Evolutionary conservation across 495 filamentous ascomycete genomes (phyloP).

Genomic region (Daldinia vernicosa): DNA sequence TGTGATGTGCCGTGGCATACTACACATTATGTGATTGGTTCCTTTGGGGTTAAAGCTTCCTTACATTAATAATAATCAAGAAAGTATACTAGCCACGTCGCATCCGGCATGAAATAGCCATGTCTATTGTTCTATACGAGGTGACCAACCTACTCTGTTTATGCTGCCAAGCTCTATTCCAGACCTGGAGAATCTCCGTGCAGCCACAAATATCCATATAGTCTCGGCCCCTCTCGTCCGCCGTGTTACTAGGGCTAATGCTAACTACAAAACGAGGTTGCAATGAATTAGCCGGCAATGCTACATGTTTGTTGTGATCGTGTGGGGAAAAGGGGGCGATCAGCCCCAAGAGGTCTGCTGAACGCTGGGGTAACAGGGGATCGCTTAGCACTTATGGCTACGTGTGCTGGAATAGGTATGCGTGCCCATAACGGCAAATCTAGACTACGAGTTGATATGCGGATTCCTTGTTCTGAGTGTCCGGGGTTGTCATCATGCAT

Average conservation of each 20-base stretch:
- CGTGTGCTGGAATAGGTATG: conserved; percentile 7
- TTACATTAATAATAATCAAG: background rate
- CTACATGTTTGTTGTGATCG: conserved; percentile 25
- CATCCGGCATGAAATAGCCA: background rate
- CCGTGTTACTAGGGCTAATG: background rate
- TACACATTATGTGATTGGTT: background rate
- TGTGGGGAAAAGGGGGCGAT: conserved; percentile 27
- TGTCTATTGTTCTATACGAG: background rate
- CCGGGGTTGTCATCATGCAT: conserved; percentile 6
- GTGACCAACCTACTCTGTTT: background rate
- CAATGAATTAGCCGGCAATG: conserved; percentile 33
- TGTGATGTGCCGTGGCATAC: background rate
- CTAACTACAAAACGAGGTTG: conserved; percentile 28
- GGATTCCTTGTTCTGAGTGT: conserved; percentile 3
- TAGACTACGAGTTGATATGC: conserved; percentile 9
- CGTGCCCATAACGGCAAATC: conserved; percentile 23
- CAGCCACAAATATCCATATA: conserved; percentile 18
- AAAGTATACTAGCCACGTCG: background rate
- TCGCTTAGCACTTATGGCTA: conserved; percentile 13
- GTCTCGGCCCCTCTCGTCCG: conserved; percentile 34
- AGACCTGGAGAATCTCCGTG: background rate
- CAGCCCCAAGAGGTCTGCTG: conserved; percentile 12
- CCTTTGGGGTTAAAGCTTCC: background rate
- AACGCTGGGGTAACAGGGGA: conserved; percentile 10
- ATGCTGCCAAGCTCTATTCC: background rate